Evolutionary conservation across 805 yeast species (phyloP).

Genomic region (Cyberlindnera bimundalis): DNA sequence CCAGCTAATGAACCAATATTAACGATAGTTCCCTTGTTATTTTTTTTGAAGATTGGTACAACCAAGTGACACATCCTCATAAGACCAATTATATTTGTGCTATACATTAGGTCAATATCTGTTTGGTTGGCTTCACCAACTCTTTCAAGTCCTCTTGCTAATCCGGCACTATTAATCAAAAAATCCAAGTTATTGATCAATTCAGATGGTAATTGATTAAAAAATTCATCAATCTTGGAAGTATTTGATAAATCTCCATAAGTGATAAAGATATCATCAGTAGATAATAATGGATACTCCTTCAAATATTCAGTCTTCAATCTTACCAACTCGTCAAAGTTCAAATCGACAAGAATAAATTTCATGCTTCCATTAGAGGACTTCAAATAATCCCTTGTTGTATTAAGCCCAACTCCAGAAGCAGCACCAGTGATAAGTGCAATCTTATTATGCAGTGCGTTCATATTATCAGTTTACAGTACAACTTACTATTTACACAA

Average conservation of each 20-base stretch:
- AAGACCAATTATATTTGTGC: constrained; percentile 82
- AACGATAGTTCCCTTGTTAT: constrained; percentile 66
- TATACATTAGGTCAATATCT: constrained; percentile 73
- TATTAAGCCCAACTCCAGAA: constrained; percentile 89
- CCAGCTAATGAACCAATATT: constrained; percentile 75
- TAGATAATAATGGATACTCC: constrained; percentile 42
- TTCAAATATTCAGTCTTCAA: constrained; percentile 43
- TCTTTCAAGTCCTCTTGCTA: constrained; percentile 74
- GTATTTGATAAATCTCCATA: constrained; percentile 55
- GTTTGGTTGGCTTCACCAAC: constrained; percentile 61
- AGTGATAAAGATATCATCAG: constrained; percentile 36
- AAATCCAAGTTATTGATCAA: constrained; percentile 60
- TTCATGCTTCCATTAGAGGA: constrained; percentile 67
- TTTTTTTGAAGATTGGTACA: constrained; percentile 60
- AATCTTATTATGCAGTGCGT: constrained; percentile 42
- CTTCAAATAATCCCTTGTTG: constrained; percentile 77
- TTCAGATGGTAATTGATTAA: constrained; percentile 44
- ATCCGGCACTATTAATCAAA: constrained; percentile 68
- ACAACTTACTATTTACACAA: too few species aligned
- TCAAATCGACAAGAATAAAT: constrained; percentile 72
- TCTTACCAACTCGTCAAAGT: constrained; percentile 51
- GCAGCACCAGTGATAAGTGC: constrained; percentile 91
- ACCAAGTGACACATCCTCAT: constrained; percentile 78
- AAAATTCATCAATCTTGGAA: constrained; percentile 47
- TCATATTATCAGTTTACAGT: too few species aligned